Base-by-base conservation (phyloP, 345 rosid species). In the Euphorbia peplus region DNA sequence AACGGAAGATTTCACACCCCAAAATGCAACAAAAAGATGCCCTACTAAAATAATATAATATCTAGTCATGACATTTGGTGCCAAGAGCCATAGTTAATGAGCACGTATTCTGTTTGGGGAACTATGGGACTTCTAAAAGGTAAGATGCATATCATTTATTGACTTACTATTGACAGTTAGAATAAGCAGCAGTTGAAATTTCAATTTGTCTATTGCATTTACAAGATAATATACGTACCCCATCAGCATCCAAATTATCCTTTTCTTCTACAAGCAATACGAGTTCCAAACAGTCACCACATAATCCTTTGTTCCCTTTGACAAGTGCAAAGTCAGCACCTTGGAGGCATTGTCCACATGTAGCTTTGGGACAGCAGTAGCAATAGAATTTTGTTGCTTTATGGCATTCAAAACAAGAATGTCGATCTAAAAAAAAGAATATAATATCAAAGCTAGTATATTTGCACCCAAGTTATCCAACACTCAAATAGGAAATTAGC, bases 351-450 rank as follows among this genome's bases (percentile, higher is more conserved):
- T 16, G 54, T 24, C 56, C 55, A n/a, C 79, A 76, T 62, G 63
- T 57, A 32, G 79, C 75, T 53, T 70, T 59, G 46, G 78, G 78
- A 64, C 78, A 75, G 59, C 70, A 63, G 64, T 70, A 76, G 72
- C 79, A 76, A 62, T 53, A 47, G 42, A 60, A 67, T 48, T 61
- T 66, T n/a, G 79, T 22, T 9, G 59, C 13, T 35, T 66, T 71
- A 1, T 24, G 39, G 64, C 79, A 76, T 19, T 11, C 4, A 1
- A 56, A 52, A 68, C 79, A 76, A 53, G 68, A 60, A 67, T 70
- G 75, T 57, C 75, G 53, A 61, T 42, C 79, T 76, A 71, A 52
- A 76, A 66, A 8, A 60, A 8, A 71, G 18, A 26, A 28, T 3
- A 6, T 44, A 21, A 6, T 44, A 21, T 8, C 32, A 29, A 60